Evolutionary conservation across 306 rosid genomes (phyloP), one percentile per base, ranked within the genome.

Genomic region (Dryas alaskensis): DNA sequence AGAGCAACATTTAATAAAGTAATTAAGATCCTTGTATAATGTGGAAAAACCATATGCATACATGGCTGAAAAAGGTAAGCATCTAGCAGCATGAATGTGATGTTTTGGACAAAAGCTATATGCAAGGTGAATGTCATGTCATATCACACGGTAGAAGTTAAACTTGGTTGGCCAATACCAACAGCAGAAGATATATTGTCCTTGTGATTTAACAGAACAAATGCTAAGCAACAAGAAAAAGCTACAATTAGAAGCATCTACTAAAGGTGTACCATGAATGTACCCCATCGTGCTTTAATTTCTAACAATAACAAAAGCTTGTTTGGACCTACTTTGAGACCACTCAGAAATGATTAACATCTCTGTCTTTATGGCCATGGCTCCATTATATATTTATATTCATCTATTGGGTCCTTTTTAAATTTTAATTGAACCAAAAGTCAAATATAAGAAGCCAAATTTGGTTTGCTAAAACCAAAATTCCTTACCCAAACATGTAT

Each of bases 61-160:
- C 5, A 47, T 11, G 10, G 42, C 37, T 22, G n/a, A 10, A 46
- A 65, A 31, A 31, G 37, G 37, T 17, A 8, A 46, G 54, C 70
- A 59, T 58, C 25, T 43, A 17, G 47, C 69, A 39, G 55, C 60
- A 48, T 39, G 31, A 68, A 50, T 49, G 65, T n/a, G 79, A 69
- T 52, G 53, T 39, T 76, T 64, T 78, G 73, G 73, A 55, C 60
- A 8, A 6, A 45, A 27, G 60, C 39, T 68, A 22, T 31, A 3
- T 8, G 59, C 42, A 70, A 45, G 44, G 47, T 6, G 31, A 57
- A 65, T 48, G 67, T 61, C 40, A 64, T 54, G 81, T 72, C 77
- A 55, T 47, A 9, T 71, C 61, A 42, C 5, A 42, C 54, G 6
- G 53, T 55, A 10, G 4, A 42, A 31, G 37, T 31, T 31, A 31